A percentile compares a stretch with the other conserved stretches of the same genome.
Conservation (phyloP, 2,329 filamentous ascomycete species). For the Sclerotinia subarctica region DNA sequence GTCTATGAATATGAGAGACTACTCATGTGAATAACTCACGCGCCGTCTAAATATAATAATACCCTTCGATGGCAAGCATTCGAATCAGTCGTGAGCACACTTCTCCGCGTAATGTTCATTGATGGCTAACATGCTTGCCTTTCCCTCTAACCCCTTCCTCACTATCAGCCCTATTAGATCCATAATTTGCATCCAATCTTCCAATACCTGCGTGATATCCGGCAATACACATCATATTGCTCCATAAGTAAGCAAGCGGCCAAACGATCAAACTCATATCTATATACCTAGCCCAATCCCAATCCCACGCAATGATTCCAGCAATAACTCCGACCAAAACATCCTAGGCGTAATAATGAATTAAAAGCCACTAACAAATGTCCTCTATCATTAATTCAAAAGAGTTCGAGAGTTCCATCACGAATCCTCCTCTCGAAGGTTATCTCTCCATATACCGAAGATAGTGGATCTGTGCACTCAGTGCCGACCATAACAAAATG, state of each 20-base stretch:
- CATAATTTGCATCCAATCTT: background rate
- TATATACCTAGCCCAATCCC: background rate
- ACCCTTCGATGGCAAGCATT: background rate
- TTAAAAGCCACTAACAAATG: background rate
- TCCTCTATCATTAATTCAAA: background rate
- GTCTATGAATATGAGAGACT: background rate
- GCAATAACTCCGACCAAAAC: background rate
- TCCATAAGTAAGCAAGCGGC: background rate
- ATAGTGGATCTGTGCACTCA: background rate
- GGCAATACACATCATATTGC: background rate
- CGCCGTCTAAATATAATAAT: background rate
- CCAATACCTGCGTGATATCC: background rate
- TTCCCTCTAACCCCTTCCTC: background rate
- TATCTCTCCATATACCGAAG: background rate
- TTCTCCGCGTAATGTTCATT: background rate
- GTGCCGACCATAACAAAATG: conserved; percentile 15
- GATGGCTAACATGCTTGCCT: background rate
- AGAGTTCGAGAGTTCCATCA: conserved; percentile 14
- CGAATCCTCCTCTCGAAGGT: conserved; percentile 6
- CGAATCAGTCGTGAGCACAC: background rate
- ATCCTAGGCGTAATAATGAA: background rate
- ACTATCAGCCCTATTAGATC: background rate
- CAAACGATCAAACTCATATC: background rate
- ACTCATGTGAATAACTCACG: background rate
- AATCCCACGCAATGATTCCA: background rate